Conservation (phyloP, 2,329 filamentous ascomycete species). For the Myriosclerotinia curreyana region DNA sequence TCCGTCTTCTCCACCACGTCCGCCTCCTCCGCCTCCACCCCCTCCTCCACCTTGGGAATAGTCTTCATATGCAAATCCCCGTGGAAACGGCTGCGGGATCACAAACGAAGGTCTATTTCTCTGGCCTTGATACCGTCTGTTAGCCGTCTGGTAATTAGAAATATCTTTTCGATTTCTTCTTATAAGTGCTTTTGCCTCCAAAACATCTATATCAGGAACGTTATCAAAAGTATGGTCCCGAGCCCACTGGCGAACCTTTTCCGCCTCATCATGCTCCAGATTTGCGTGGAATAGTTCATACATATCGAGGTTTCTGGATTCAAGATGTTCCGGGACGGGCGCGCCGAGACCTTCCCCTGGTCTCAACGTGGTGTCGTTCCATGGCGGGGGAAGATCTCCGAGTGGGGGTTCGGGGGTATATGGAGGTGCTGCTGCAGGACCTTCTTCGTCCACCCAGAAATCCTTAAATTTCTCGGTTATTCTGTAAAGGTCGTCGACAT, state of each 20-base stretch:
- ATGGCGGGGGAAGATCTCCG: background rate
- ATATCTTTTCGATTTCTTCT: background rate
- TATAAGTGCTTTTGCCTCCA: background rate
- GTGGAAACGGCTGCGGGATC: background rate
- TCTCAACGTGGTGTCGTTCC: background rate
- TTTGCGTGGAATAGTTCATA: background rate
- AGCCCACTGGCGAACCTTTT: background rate
- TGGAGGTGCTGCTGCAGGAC: background rate
- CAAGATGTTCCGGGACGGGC: background rate
- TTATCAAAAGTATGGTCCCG: background rate
- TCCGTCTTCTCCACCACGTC: background rate
- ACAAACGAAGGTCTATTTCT: background rate
- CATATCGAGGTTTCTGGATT: background rate
- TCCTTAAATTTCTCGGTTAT: background rate
- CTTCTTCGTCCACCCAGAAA: background rate
- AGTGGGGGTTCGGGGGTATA: background rate
- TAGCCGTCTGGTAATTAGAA: fast-evolving
- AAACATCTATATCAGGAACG: background rate
- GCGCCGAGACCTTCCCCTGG: background rate
- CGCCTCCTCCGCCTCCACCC: background rate
- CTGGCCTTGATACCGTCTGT: background rate
- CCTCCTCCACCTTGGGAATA: too few relatives aligned
- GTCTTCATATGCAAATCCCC: background rate
- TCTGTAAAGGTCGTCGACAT: background rate
- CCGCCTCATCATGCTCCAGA: background rate